Evolutionary conservation across 2,329 filamentous ascomycete species (phyloP).

Genomic region (Venturia carpophila): DNA sequence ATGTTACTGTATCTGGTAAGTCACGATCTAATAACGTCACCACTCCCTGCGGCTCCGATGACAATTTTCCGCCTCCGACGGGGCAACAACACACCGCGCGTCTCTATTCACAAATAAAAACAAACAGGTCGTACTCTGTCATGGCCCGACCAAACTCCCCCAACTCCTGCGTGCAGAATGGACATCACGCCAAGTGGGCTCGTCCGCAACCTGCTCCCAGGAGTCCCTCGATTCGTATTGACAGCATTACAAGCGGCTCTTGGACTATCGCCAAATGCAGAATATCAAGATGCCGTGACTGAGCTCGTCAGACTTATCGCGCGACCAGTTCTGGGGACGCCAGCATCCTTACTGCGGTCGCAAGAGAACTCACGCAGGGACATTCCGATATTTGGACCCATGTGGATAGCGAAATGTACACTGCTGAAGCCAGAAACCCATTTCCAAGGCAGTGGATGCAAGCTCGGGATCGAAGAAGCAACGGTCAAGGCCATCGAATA

Average conservation of each 20-base stretch:
- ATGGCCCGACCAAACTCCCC: background rate
- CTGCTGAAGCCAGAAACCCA: background rate
- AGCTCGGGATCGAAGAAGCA: slow-evolving; percentile 32
- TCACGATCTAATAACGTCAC: background rate
- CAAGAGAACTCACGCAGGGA: background rate
- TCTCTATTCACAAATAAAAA: background rate
- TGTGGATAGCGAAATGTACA: slow-evolving; percentile 13
- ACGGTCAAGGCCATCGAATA: slow-evolving; percentile 51
- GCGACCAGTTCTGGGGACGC: slow-evolving; percentile 6
- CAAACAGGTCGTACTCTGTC: background rate
- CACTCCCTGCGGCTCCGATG: background rate
- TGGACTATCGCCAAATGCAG: background rate
- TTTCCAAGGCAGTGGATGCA: background rate
- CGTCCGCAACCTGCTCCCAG: slow-evolving; percentile 4
- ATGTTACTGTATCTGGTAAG: background rate
- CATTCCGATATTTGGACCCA: background rate
- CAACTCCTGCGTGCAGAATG: background rate
- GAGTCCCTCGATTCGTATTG: background rate
- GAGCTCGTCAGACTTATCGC: background rate
- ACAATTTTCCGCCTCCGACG: background rate
- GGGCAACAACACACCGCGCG: background rate
- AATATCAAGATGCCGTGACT: slow-evolving; percentile 8
- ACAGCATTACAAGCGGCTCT: slow-evolving; percentile 6
- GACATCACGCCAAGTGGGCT: slow-evolving; percentile 1
- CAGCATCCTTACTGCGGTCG: background rate